Evolutionary conservation across 441 rosid species (phyloP).

Genomic region (Isatis lusitanica): DNA sequence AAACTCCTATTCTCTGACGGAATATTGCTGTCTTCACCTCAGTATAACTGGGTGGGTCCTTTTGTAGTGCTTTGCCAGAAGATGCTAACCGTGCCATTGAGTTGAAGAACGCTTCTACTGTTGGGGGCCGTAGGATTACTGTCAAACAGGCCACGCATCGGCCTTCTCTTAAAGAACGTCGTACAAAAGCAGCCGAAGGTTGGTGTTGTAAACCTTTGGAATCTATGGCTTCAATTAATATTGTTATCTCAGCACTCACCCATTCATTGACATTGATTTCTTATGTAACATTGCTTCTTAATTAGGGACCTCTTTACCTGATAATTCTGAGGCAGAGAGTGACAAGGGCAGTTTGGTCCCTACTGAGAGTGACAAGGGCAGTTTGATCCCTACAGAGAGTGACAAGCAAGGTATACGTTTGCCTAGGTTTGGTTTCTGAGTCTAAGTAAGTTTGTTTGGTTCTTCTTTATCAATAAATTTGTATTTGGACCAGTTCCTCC

Average conservation of each 20-base stretch:
- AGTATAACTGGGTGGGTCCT: slow-evolving; percentile 1
- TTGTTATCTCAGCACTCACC: slow-evolving; percentile 4
- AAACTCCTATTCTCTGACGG: not conserved
- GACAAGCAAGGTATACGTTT: slow-evolving; percentile 40
- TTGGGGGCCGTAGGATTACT: slow-evolving; percentile 79
- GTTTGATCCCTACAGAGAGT: slow-evolving; percentile 28
- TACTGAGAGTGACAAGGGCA: slow-evolving; percentile 30
- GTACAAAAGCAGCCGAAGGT: slow-evolving; percentile 67
- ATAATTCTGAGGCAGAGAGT: slow-evolving; percentile 31
- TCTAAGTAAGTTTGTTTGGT: not conserved
- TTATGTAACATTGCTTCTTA: not conserved
- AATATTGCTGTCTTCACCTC: not conserved
- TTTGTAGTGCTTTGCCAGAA: slow-evolving; percentile 75
- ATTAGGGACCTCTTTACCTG: slow-evolving; percentile 42
- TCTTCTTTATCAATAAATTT: slow-evolving; percentile 11
- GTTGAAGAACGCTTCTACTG: slow-evolving; percentile 60
- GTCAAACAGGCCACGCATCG: slow-evolving; percentile 87
- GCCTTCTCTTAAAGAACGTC: slow-evolving; percentile 73
- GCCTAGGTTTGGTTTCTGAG: slow-evolving; percentile 38
- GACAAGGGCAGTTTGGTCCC: slow-evolving; percentile 33
- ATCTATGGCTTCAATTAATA: not conserved
- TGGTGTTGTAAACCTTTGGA: slow-evolving; percentile 2
- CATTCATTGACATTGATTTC: not conserved
- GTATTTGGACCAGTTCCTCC: slow-evolving; percentile 31
- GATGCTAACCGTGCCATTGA: slow-evolving; percentile 86